A percentile compares a stretch with the other conserved stretches of the same genome.
phyloP scores from a whole-genome alignment of 2,329 filamentous ascomycete genomes.

The Ustilaginoidea virens region DNA sequence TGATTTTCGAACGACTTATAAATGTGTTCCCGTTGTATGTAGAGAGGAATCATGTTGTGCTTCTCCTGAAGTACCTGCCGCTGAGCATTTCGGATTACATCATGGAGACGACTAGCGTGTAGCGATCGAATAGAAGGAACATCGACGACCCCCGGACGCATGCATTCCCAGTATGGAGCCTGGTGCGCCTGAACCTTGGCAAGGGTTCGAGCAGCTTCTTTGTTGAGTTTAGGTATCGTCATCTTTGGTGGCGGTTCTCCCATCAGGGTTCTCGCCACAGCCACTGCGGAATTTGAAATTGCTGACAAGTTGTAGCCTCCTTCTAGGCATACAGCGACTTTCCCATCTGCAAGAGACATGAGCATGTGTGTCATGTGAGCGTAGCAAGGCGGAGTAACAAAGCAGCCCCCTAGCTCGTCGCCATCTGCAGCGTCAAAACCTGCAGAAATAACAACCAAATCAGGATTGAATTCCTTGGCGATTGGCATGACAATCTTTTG shows the following conservation, averaged over 20 bases:
- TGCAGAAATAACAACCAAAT: conserved; percentile 87
- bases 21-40: conserved; percentile 58
- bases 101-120: conserved; percentile 53
- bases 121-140: conserved; percentile 33
- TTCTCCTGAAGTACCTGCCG: conserved; percentile 54
- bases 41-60: conserved; percentile 64
- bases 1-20: conserved; percentile 74
- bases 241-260: conserved; percentile 68
- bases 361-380: conserved; percentile 99
- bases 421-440: conserved; percentile 93
- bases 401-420: conserved; percentile 83
- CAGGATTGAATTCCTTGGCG: conserved; percentile 81
- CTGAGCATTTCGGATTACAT: conserved; percentile 67
- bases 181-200: conserved; percentile 45
- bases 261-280: conserved; percentile 87
- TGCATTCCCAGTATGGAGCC: conserved; percentile 71
- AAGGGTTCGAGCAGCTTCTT: conserved; percentile 38
- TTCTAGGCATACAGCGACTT: conserved; percentile 83
- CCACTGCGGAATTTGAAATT: conserved; percentile 82
- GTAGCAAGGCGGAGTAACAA: conserved; percentile 81
- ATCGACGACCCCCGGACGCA: conserved; percentile 53
- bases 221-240: conserved; percentile 38
- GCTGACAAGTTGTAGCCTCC: conserved; percentile 90
- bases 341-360: conserved; percentile 83
- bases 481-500: conserved; percentile 95